Percentiles rank a stretch among this genome's conserved stretches.
Evolutionary conservation across 306 rosid genomes (phyloP).

Genomic region (Malus sylvestris): DNA sequence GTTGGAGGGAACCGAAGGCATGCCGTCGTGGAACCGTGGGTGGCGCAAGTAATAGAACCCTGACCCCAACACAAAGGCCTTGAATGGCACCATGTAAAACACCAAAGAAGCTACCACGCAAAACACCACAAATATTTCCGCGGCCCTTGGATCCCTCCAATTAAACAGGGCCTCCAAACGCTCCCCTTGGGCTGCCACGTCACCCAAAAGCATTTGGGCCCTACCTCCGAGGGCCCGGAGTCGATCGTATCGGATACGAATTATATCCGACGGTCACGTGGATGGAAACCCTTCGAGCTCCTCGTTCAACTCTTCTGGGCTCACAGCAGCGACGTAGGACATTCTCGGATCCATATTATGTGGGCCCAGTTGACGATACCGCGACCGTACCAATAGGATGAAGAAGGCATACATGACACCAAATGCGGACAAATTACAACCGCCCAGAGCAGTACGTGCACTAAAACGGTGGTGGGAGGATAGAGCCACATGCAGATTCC

Average conservation of each 20-base stretch:
- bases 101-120: constrained; percentile 59
- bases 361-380: constrained; percentile 37
- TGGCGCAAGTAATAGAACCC: constrained; percentile 70
- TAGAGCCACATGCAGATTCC: constrained; percentile 50
- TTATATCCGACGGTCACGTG: constrained; percentile 32
- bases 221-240: constrained; percentile 67
- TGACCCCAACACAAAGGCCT: constrained; percentile 38
- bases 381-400: constrained; percentile 38
- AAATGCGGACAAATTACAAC: constrained; percentile 50
- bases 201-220: constrained; percentile 68
- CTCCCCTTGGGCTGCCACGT: constrained; percentile 92
- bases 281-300: constrained; percentile 80
- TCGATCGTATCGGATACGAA: constrained; percentile 65
- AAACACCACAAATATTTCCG: constrained; percentile 62
- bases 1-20: constrained; percentile 68
- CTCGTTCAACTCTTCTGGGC: constrained; percentile 69
- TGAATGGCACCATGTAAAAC: constrained; percentile 65
- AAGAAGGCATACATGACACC: constrained; percentile 50
- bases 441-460: constrained; percentile 49
- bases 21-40: constrained; percentile 71
- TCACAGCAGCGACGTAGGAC: constrained; percentile 64
- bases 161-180: constrained; percentile 62
- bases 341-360: constrained; percentile 53
- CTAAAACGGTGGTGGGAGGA: constrained; percentile 57
- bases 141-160: constrained; percentile 86